Conservation (phyloP, 2,329 filamentous ascomycete genomes). For the Trichoderma oligosporum region DNA sequence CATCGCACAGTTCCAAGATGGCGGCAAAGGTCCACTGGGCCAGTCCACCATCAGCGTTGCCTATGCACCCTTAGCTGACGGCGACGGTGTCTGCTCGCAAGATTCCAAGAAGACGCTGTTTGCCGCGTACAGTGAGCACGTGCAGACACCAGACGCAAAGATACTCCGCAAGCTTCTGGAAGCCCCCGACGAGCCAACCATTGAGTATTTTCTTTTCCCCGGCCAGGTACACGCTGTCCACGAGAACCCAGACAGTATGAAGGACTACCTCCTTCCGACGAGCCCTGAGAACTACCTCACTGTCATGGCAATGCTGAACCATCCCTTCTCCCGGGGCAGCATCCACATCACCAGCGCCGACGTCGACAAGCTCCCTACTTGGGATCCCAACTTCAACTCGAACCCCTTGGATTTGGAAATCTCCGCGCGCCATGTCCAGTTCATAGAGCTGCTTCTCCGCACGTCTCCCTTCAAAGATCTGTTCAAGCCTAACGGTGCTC, state of each 20-base stretch:
- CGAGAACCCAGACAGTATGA: constrained; percentile 24
- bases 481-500: constrained; percentile 36
- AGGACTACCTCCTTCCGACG: constrained; percentile 20
- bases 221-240: constrained; percentile 29
- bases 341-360: constrained; percentile 52
- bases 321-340: constrained; percentile 56
- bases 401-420: constrained; percentile 55
- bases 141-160: constrained; percentile 1
- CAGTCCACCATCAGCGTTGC: constrained; percentile 13
- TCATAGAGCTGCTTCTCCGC: constrained; percentile 37
- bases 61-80: constrained; percentile 10
- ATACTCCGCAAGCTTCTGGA: constrained; percentile 25
- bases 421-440: constrained; percentile 42
- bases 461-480: constrained; percentile 39
- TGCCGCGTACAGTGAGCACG: constrained; percentile 2
- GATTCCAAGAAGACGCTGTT: constrained; percentile 1
- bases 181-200: constrained; percentile 28
- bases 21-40: constrained; percentile 30
- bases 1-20: constrained; percentile 34
- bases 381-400: constrained; percentile 28
- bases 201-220: constrained; percentile 34
- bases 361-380: constrained; percentile 39
- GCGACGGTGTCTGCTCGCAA: constrained; percentile 3
- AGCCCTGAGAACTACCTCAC: constrained; percentile 48
- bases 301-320: constrained; percentile 53